Base-by-base conservation (phyloP, 768 basidiomycete genomes). In the Xanthoconium purpureum region DNA sequence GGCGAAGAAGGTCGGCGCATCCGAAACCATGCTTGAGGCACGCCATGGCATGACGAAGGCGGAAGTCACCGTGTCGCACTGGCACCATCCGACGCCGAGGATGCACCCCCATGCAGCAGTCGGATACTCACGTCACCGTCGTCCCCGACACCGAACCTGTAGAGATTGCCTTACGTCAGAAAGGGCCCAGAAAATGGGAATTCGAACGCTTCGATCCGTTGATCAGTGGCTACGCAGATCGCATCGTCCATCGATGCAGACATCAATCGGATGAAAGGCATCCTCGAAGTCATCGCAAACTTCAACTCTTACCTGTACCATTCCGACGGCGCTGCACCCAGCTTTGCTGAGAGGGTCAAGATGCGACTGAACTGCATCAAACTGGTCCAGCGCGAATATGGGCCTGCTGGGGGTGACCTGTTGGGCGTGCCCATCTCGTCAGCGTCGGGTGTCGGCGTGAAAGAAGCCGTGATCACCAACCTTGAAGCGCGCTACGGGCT, bases 261-360 rank as follows among this genome's bases (percentile, higher is more conserved):
- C 1, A 18, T 20, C 17, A n/a, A 8, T 29, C 56, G 51, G 18
- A 38, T 54, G 28, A 2, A 1, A 14, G 35, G 44, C 20, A 42
- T 60, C 33, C 52, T 66, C 12, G 55, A 66, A 29, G 29, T 47
- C 1, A 48, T 66, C 39, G 56, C 62, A 5, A 63, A 63, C 36
- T 66, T 66, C 50, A 60, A 66, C 3, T 60, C 50, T 7, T 66
- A 58, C 42, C 47, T 66, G 32, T 60, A 63, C 48, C 64, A 61
- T 37, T 54, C 47, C 11, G 58, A 50, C 15, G n/a, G 56, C 24
- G 56, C 45, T 10, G 42, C 55, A 12, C 30, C 55, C 29, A 37
- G 33, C 14, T 63, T 61, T 28, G 2, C 53, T 18, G 62, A 54
- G 5, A 60, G 57, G 40, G 57, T 66, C 17, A 45, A 47, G 14